Conservation (phyloP, 192 early-diverging fungal genomes). For the Chytriomyces sp. region DNA sequence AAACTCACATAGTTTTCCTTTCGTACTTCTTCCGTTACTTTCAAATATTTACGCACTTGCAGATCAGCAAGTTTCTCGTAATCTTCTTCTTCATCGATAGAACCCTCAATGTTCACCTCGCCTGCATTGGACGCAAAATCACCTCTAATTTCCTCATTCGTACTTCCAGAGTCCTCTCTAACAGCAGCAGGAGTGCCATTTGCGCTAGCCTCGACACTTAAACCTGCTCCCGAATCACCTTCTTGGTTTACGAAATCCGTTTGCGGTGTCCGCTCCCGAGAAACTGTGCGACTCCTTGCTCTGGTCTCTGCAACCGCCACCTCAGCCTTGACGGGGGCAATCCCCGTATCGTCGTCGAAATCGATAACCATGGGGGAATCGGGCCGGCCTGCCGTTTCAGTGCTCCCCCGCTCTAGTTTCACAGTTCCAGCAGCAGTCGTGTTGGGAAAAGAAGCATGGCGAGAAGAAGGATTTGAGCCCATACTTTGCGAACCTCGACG, state of each 20-base stretch:
- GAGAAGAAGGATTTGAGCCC: not conserved
- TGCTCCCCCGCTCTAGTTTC: not conserved
- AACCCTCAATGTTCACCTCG: not conserved
- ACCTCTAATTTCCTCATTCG: not conserved
- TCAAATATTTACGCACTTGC: not conserved
- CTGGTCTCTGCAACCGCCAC: not conserved
- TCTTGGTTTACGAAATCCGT: not conserved
- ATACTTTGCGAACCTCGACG: too few species aligned
- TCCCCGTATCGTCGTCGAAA: slow-evolving; percentile 9
- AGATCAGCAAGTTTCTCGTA: not conserved
- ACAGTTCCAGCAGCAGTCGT: not conserved
- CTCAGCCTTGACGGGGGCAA: not conserved
- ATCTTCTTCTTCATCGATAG: slow-evolving; percentile 21
- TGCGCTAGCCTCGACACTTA: not conserved
- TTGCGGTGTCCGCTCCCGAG: not conserved
- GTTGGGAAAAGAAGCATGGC: not conserved
- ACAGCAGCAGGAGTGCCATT: not conserved
- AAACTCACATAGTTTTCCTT: slow-evolving; percentile 23
- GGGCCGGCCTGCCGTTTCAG: not conserved
- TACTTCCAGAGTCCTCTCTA: not conserved
- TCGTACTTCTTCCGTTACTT: slow-evolving; percentile 9
- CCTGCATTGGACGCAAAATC: not conserved
- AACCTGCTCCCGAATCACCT: not conserved
- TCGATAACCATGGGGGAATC: slow-evolving; percentile 4
- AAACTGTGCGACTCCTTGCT: not conserved